Evolutionary conservation across 1,284 basidiomycete species (phyloP).

Genomic region (Cerioporus squamosus): DNA sequence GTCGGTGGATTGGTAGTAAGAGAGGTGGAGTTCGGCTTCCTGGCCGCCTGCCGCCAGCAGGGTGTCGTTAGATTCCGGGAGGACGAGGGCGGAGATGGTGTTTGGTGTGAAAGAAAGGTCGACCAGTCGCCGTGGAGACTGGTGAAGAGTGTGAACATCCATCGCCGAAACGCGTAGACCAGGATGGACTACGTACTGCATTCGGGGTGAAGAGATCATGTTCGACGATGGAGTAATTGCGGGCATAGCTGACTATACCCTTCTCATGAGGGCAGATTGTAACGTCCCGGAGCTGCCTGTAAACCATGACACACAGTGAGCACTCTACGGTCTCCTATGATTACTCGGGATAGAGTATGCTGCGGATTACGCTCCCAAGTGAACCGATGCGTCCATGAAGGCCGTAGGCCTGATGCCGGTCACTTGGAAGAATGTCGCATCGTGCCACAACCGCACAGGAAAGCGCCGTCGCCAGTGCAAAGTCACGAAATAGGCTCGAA

Average conservation of each 20-base stretch:
- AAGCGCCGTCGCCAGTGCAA: too few species aligned
- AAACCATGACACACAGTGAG: not conserved
- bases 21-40: conserved; percentile 78
- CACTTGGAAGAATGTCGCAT: too few species aligned
- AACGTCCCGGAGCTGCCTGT: conserved; percentile 77
- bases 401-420: too few species aligned
- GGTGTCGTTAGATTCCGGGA: conserved; percentile 56
- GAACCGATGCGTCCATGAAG: too few species aligned
- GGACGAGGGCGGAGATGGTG: conserved; percentile 64
- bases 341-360: not conserved
- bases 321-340: not conserved
- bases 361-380: too few species aligned
- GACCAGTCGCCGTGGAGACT: conserved; percentile 57
- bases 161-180: not conserved
- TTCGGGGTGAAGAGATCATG: conserved; percentile 60
- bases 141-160: conserved; percentile 4
- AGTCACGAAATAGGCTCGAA: too few species aligned
- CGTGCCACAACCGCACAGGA: too few species aligned
- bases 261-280: conserved; percentile 72
- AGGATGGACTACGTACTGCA: conserved; percentile 46
- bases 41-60: conserved; percentile 86
- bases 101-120: conserved; percentile 68
- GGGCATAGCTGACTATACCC: conserved; percentile 72
- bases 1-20: conserved; percentile 46
- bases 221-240: conserved; percentile 61